Conservation (phyloP, 305 asterid species). For the Caryopteris hybrid region DNA sequence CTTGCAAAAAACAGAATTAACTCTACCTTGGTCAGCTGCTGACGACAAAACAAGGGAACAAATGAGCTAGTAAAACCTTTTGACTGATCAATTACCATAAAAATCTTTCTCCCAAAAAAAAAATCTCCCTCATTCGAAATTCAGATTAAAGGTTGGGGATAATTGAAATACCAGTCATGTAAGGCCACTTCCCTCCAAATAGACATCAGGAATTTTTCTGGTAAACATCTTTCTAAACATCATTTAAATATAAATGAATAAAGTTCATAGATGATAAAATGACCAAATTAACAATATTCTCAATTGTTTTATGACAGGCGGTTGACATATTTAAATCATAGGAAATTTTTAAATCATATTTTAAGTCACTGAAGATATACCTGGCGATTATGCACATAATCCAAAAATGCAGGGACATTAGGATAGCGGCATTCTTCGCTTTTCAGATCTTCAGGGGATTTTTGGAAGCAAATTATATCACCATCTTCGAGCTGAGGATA, state of each 20-base stretch:
- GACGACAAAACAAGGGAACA: neutral
- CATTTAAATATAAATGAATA: neutral
- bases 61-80: neutral
- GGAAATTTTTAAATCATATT: conserved; percentile 4
- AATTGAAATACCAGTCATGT: neutral
- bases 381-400: conserved; percentile 64
- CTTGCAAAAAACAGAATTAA: neutral
- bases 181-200: neutral
- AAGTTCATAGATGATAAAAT: neutral
- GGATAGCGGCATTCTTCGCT: conserved; percentile 41
- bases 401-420: conserved; percentile 48
- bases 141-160: neutral
- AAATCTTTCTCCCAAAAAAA: neutral
- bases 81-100: neutral
- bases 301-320: neutral
- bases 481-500: conserved; percentile 59
- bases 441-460: conserved; percentile 32
- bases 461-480: conserved; percentile 62
- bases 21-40: neutral
- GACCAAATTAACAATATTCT: neutral
- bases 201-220: neutral
- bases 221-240: neutral
- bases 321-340: neutral
- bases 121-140: neutral
- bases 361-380: conserved; percentile 22